Base-by-base conservation (phyloP, 2,329 filamentous ascomycete genomes). In the Pestalotiopsis sp. region DNA sequence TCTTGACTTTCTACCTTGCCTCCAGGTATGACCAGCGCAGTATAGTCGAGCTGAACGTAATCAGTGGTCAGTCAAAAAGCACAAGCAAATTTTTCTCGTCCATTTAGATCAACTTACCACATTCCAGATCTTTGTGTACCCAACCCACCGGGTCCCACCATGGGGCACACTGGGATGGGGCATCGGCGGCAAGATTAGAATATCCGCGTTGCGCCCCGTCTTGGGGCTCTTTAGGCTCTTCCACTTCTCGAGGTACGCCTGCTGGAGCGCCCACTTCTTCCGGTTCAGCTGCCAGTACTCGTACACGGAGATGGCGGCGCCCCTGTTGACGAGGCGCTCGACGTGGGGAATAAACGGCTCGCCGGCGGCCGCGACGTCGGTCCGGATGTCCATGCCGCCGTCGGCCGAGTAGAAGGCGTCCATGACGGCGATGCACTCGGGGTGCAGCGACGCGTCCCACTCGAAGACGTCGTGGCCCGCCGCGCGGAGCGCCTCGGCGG, bases 201-300 rank as follows among this genome's bases (percentile, higher is more conserved):
- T 76, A 72, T 92, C 89, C 0, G 88, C 84, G 0, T 73, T 70
- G 4, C 77, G 78, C 0, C 84, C 86, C 0, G 83, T 83, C 0
- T 40, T 69, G 0, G 79, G 73, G 2, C 83, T 85, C 17, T 73
- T 78, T 0, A 80, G 77, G 0, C 74, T 74, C 58, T 85, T 84
- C 89, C 88, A 91, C 67, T 88, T 86, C 62, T 88, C 82, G 1
- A 90, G 80, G 66, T 89, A 90, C 2, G 78, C 80, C 68, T 88
- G 84, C 70, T 89, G 86, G 3, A 82, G 78, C 0, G 78, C 79
- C 30, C 81, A 67, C 72, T 91, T 91, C 30, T 82, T 81, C 68
- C 81, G 86, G 76, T 91, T 91, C 6, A 92, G 80, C 71, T 91
- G 88, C 89, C 89, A 92, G 76, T 91, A 92, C 4, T 89, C 81